Conservation (phyloP, 2,329 filamentous ascomycete species). For the Gyromitra esculenta region DNA sequence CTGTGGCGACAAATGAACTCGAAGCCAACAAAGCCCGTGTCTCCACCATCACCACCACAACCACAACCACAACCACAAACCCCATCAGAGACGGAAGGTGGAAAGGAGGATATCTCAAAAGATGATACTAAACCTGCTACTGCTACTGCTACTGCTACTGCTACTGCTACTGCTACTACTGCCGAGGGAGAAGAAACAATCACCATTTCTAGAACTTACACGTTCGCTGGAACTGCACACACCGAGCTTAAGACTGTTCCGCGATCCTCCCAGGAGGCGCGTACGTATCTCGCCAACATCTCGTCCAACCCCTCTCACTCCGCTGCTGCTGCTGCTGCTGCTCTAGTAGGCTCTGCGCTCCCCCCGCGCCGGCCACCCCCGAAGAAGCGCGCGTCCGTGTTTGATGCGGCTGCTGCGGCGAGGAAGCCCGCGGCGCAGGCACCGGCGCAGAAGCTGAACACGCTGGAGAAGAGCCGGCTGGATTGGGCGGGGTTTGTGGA, state of each 20-base stretch:
- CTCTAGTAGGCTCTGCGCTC: constrained; percentile 56
- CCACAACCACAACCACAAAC: constrained; percentile 8
- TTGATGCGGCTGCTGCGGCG: constrained; percentile 68
- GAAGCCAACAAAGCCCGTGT: constrained; percentile 61
- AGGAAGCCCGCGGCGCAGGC: constrained; percentile 62
- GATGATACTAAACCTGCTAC: too few relatives aligned
- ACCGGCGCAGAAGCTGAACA: constrained; percentile 72
- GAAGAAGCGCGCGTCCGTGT: constrained; percentile 66
- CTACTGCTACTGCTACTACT: too few relatives aligned
- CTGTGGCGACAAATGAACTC: constrained; percentile 73
- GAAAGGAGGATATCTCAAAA: constrained; percentile 7
- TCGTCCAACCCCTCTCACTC: constrained; percentile 59
- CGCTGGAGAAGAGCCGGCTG: constrained; percentile 76
- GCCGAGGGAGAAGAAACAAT: constrained; percentile 54
- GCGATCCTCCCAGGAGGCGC: constrained; percentile 72
- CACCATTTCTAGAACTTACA: constrained; percentile 76
- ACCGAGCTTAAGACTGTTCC: constrained; percentile 76
- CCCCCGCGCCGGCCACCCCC: constrained; percentile 56
- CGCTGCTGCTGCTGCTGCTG: constrained; percentile 46
- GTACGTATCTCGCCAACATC: constrained; percentile 69
- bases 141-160: too few relatives aligned
- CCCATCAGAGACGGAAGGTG: not conserved
- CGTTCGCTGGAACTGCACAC: constrained; percentile 77
- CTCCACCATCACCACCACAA: constrained; percentile 12
- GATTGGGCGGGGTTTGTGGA: constrained; percentile 78